These are phyloP conservation scores for Spathaspora sp. DNA, from an alignment of 1,139 yeast species.

Conservation along the genomic window DNA sequence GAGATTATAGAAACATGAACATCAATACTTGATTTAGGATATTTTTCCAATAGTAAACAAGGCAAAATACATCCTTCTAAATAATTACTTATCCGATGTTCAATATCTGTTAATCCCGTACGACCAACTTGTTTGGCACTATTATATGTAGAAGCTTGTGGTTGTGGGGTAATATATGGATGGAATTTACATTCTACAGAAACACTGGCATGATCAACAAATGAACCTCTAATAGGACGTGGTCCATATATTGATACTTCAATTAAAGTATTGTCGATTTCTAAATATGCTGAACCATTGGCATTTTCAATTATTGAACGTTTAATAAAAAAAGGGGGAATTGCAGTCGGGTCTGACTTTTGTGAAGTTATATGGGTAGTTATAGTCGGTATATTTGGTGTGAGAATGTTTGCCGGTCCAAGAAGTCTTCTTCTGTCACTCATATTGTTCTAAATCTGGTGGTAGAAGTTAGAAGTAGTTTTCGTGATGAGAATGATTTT, in stretches of 20 bases:
- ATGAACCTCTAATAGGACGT: conserved; percentile 77
- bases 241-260: conserved; percentile 86
- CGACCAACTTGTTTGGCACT: conserved; percentile 19
- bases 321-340: conserved; percentile 48
- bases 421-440: conserved; percentile 70
- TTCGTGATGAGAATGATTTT: conserved; percentile 4
- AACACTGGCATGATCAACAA: conserved; percentile 65
- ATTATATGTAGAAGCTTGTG: conserved; percentile 29
- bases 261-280: conserved; percentile 59
- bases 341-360: conserved; percentile 12
- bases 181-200: conserved; percentile 65
- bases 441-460: conserved; percentile 11
- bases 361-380: neutral
- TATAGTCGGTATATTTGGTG: conserved; percentile 31
- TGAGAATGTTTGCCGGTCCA: conserved; percentile 62
- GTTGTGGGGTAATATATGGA: conserved; percentile 48
- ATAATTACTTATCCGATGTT: conserved; percentile 53
- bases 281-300: conserved; percentile 82
- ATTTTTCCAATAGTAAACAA: conserved; percentile 63
- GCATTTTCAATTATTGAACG: conserved; percentile 69
- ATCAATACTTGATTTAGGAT: conserved; percentile 89
- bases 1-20: conserved; percentile 70
- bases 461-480: conserved; percentile 1
- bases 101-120: conserved; percentile 44
- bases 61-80: conserved; percentile 61